Conservation (phyloP, 1,284 basidiomycete species). For the Vanrija sp. region DNA sequence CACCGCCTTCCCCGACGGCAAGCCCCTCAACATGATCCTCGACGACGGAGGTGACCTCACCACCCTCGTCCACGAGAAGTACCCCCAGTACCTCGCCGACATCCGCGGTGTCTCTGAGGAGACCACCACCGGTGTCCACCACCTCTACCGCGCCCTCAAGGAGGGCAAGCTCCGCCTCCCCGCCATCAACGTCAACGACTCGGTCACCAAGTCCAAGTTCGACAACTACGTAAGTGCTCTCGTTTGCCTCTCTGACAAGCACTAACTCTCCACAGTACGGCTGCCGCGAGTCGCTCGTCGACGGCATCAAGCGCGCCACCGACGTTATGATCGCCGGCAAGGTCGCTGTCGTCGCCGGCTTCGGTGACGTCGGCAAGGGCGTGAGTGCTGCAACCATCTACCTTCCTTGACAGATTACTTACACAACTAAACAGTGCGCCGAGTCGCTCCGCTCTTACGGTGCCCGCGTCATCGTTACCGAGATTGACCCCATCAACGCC, state of each 20-base stretch:
- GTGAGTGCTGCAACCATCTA: background rate
- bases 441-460: constrained; percentile 96
- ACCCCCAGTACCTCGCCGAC: constrained; percentile 76
- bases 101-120: constrained; percentile 96
- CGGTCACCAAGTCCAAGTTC: constrained; percentile 99
- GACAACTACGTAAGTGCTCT: constrained; percentile 54
- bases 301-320: constrained; percentile 99
- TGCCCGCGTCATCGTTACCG: constrained; percentile 91
- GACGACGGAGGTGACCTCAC: constrained; percentile 99
- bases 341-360: constrained; percentile 97
- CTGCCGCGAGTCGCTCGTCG: constrained; percentile 98
- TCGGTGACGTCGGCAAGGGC: constrained; percentile 98
- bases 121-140: constrained; percentile 99
- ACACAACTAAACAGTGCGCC: constrained; percentile 58
- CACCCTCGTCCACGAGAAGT: constrained; percentile 91
- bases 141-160: constrained; percentile 95
- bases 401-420: constrained; percentile 31
- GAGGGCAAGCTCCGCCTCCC: constrained; percentile 95
- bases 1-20: constrained; percentile 61
- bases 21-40: constrained; percentile 97
- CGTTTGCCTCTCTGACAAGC: constrained; percentile 48
- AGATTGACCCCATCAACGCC: constrained; percentile 99
- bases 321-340: constrained; percentile 99
- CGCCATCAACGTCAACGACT: constrained; percentile 99
- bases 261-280: no score